A percentile compares a stretch with the other conserved stretches of the same genome.
phyloP scores from a whole-genome alignment of 768 basidiomycete genomes.

The Candolleomyces eurysporus region DNA sequence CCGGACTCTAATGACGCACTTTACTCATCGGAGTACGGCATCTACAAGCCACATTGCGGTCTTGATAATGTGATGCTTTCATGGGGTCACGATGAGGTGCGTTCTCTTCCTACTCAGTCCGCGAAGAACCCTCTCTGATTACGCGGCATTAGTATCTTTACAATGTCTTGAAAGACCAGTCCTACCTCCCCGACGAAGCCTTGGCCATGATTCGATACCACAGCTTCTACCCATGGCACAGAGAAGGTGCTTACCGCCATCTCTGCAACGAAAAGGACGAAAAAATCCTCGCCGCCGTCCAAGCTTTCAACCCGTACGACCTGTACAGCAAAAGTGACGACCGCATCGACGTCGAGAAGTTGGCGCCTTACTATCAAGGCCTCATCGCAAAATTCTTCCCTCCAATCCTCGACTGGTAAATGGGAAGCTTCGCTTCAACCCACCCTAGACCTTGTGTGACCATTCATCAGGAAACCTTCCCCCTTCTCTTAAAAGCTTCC shows the following conservation, averaged over 20 bases:
- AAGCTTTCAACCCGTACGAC: slow-evolving; percentile 92
- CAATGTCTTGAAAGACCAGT: slow-evolving; percentile 80
- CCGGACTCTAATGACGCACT: slow-evolving; percentile 64
- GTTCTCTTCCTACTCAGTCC: slow-evolving; percentile 14
- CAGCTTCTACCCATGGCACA: slow-evolving; percentile 95
- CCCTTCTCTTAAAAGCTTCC: not conserved
- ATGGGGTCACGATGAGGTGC: slow-evolving; percentile 90
- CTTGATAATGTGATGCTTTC: slow-evolving; percentile 86
- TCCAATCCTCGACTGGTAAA: slow-evolving; percentile 74
- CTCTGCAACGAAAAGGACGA: slow-evolving; percentile 73
- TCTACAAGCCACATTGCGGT: slow-evolving; percentile 77
- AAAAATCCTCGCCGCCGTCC: slow-evolving; percentile 66
- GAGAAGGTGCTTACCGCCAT: slow-evolving; percentile 81
- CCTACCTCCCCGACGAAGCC: slow-evolving; percentile 74
- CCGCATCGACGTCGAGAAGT: slow-evolving; percentile 54
- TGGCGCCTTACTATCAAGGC: slow-evolving; percentile 80
- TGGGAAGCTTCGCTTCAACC: not conserved
- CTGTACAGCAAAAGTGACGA: slow-evolving; percentile 88
- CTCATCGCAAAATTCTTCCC: slow-evolving; percentile 89
- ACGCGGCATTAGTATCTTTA: slow-evolving; percentile 65
- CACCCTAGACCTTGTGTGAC: not conserved
- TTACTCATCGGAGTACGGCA: slow-evolving; percentile 70
- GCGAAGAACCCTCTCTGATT: slow-evolving; percentile 6
- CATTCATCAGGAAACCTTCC: not conserved
- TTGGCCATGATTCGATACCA: slow-evolving; percentile 94